These are phyloP conservation scores for Lactarius psammicola DNA, from an alignment of 768 basidiomycete genomes.

Conservation along the genomic window DNA sequence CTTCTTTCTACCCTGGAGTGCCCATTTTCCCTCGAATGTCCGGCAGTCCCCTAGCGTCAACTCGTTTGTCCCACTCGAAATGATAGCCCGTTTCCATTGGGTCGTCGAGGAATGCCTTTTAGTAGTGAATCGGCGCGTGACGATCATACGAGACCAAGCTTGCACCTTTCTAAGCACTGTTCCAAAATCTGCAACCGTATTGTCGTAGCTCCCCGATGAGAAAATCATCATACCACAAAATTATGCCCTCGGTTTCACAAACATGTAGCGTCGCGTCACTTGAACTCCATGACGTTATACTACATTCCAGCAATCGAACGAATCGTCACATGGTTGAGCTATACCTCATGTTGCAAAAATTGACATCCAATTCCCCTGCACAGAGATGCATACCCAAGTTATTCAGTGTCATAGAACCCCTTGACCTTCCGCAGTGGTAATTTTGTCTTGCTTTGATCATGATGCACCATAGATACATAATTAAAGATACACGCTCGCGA, in stretches of 20 bases:
- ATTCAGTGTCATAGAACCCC: constrained; percentile 25
- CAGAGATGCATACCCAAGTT: too few relatives aligned
- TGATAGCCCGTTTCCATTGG: constrained; percentile 21
- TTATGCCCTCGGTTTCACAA: constrained; percentile 6
- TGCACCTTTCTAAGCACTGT: constrained; percentile 22
- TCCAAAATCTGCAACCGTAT: constrained; percentile 1
- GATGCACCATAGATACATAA: neutral
- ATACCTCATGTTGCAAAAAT: constrained; percentile 19
- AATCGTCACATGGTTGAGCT: too few relatives aligned
- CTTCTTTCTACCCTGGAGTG: constrained; percentile 21
- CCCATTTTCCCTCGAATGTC: constrained; percentile 23
- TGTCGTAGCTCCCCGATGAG: constrained; percentile 12
- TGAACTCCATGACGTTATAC: too few relatives aligned
- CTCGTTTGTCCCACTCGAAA: constrained; percentile 28
- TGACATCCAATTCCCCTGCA: too few relatives aligned
- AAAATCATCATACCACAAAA: too few relatives aligned
- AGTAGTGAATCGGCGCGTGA: neutral
- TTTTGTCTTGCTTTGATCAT: constrained; percentile 13
- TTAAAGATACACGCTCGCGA: neutral
- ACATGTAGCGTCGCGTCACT: too few relatives aligned
- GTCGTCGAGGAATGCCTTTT: constrained; percentile 18
- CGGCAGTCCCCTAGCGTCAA: constrained; percentile 11
- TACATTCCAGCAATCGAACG: too few relatives aligned
- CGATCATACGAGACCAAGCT: neutral
- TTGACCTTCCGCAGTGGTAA: constrained; percentile 21